These are phyloP conservation scores for Trametes cingulata DNA, from an alignment of 768 basidiomycete species.

Conservation along the genomic window DNA sequence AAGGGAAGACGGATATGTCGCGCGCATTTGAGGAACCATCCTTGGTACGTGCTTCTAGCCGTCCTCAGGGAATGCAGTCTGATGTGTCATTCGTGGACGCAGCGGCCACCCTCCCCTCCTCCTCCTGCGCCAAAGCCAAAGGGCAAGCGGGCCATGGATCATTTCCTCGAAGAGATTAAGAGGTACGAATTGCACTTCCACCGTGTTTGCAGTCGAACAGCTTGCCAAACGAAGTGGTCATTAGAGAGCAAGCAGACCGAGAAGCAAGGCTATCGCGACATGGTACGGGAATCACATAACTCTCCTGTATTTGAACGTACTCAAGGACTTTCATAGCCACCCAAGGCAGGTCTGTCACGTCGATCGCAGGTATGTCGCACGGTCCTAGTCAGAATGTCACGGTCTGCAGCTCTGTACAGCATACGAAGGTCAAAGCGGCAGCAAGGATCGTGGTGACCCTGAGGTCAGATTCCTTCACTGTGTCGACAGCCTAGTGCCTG, in stretches of 20 bases:
- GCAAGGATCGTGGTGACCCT: slow-evolving; percentile 85
- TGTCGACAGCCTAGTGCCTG: background rate
- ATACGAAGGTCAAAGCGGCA: slow-evolving; percentile 89
- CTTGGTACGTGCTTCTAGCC: slow-evolving; percentile 28
- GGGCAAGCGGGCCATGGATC: slow-evolving; percentile 95
- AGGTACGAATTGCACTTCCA: slow-evolving; percentile 45
- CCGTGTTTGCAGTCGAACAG: background rate
- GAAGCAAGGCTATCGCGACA: slow-evolving; percentile 81
- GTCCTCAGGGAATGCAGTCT: slow-evolving; percentile 5
- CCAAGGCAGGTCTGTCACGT: slow-evolving; percentile 79
- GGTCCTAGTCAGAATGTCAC: background rate
- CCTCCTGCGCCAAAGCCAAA: slow-evolving; percentile 67
- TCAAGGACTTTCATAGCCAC: slow-evolving; percentile 33
- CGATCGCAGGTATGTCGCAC: slow-evolving; percentile 72
- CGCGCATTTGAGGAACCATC: slow-evolving; percentile 36
- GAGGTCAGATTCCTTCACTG: slow-evolving; percentile 47
- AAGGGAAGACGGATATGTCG: slow-evolving; percentile 30
- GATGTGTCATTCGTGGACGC: background rate
- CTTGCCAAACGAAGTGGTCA: background rate
- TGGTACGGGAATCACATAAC: slow-evolving; percentile 41
- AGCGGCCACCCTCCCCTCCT: slow-evolving; percentile 61
- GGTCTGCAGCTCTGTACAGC: slow-evolving; percentile 41
- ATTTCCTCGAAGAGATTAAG: slow-evolving; percentile 96
- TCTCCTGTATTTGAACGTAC: background rate
- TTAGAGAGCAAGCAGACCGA: slow-evolving; percentile 88